Base-by-base conservation (phyloP, 1,284 basidiomycete genomes). In the Tremellales sp. region DNA sequence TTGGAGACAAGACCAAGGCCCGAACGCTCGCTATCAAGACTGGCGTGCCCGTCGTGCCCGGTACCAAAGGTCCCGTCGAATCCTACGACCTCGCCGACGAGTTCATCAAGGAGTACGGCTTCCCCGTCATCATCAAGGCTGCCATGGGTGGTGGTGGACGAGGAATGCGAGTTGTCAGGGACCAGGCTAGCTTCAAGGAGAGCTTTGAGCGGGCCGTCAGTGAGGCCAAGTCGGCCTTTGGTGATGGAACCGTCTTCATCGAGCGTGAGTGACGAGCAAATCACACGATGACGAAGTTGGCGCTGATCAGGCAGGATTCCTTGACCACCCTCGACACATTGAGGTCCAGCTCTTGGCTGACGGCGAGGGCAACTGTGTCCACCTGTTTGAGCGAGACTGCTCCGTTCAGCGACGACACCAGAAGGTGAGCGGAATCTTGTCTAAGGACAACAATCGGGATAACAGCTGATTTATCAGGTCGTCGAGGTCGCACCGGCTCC, bases 1-100 rank as follows among this genome's bases (percentile, higher is more conserved):
- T 98, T 46, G 96, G 96, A 57, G 94, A 98, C 80, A 98, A 99
- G 83, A 97, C 93, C 55, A 98, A 97, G 77, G 94, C 94, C 42
- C 83, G 92, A 65, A 82, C 83, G 40, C 79, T 93, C 46, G 65
- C 66, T 36, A 89, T 90, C 72, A 85, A 85, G 72, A 82, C 86
- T 50, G 84, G 85, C 52, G 96, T 99, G 25, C 93, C 96, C 33
- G 90, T 97, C 60, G 96, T 98, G 22, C 96, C 96, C 43, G 96
- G 96, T 68, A 98, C 96, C 4, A 90, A 92, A 24, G 96, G 93
- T 35, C 84, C 96, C 2, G 94, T 99, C 55, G 86, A 73, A 8
- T 78, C 80, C 4, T 97, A 89, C 78, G 74, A 83, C 49, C 86
- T 91, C 15, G 96, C 88, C 49, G 84, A 85, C 57, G 76, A 82